Evolutionary conservation across 768 basidiomycete species (phyloP).

Genomic region (Collybia nuda): DNA sequence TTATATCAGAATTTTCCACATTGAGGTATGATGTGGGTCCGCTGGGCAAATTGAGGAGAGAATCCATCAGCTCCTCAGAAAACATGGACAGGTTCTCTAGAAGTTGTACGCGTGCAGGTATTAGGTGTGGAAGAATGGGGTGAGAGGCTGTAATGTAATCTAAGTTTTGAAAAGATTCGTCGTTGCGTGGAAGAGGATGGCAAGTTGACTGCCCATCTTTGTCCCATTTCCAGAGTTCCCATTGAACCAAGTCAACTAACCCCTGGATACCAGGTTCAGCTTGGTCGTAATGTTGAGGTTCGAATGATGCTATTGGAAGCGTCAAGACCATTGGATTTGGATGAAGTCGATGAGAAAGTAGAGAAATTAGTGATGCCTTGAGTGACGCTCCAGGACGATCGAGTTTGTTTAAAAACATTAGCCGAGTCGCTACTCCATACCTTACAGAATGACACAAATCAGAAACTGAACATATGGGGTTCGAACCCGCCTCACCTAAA

Average conservation of each 20-base stretch:
- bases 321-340: conserved; percentile 67
- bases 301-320: conserved; percentile 79
- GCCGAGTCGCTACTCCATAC: conserved; percentile 75
- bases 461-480: conserved; percentile 1
- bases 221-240: conserved; percentile 81
- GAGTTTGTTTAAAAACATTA: conserved; percentile 86
- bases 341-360: conserved; percentile 75
- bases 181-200: conserved; percentile 51
- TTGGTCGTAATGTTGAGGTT: conserved; percentile 57
- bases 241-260: conserved; percentile 78
- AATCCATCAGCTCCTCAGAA: conserved; percentile 79
- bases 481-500: conserved; percentile 26
- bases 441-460: conserved; percentile 33
- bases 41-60: conserved; percentile 55
- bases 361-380: conserved; percentile 65
- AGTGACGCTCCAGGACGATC: conserved; percentile 87
- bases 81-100: conserved; percentile 81
- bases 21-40: conserved; percentile 65
- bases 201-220: conserved; percentile 42
- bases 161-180: conserved; percentile 38
- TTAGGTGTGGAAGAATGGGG: conserved; percentile 66
- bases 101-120: conserved; percentile 65
- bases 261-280: conserved; percentile 88
- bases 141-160: conserved; percentile 55
- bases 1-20: conserved; percentile 50